Evolutionary conservation across 2,329 filamentous ascomycete genomes (phyloP), one percentile per base, ranked within the genome.

Genomic region (Rhynchosporium secalis): DNA sequence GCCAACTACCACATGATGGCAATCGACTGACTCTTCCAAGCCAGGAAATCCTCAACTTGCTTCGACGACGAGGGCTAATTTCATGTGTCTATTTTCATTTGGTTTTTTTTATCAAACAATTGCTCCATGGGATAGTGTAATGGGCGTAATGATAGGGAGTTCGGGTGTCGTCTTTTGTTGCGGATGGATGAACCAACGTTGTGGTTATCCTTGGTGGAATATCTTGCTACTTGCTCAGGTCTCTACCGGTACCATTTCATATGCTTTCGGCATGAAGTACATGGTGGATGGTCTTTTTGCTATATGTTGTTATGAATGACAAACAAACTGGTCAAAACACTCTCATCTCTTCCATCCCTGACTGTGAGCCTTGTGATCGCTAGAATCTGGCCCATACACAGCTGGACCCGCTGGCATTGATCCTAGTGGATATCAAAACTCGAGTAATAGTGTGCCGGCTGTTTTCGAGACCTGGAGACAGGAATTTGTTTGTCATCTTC

Each of bases 71-170:
- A 41, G 51, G 33, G 10, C 51, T 12, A 8, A 41, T 28, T 26
- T 38, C 26, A n/a, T 54, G 51, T 40, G 51, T 41, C 29, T 41
- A 36, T 40, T 41, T 41, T 40, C 51, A 9, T 41, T 41, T 54
- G n/a, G 26, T 54, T 36, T 54, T 54, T 20, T 20, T 41, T 36
- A 41, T 54, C 51, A 41, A 54, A 54, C 33, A 54, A 54, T 54
- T 54, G 51, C 51, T 54, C 33, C 20, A 13, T 41, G 51, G 29
- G 51, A 54, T 54, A 33, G 40, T 20, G 13, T 54, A 54, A 36
- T 3, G 51, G 33, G 28, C 51, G 20, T 41, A 54, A 52, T 40
- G 36, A 36, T 29, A n/a, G 20, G 51, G 51, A 54, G 36, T 54
- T 29, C 10, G n/a, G 20, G 51, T 40, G 2, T 20, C n/a, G 20